These are phyloP conservation scores for Dothideomycetes sp. DNA, from an alignment of 2,329 filamentous ascomycete species.

Conservation along the genomic window DNA sequence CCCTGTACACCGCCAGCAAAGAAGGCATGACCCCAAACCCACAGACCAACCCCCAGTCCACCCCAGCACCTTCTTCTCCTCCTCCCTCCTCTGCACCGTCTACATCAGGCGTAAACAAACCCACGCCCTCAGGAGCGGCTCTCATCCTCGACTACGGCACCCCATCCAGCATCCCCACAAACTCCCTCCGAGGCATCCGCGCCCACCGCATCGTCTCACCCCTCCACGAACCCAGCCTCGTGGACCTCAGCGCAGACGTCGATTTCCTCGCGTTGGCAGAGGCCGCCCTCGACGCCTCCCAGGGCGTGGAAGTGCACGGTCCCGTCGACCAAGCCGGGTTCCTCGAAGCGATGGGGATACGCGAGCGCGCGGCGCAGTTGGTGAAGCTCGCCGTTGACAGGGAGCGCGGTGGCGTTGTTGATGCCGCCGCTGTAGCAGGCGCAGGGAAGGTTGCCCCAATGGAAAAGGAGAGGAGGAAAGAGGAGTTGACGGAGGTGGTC, in stretches of 20 bases:
- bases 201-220: conserved; percentile 67
- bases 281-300: conserved; percentile 61
- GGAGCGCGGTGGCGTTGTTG: conserved; percentile 15
- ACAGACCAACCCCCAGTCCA: conserved; percentile 1
- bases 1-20: conserved; percentile 9
- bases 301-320: conserved; percentile 81
- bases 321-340: conserved; percentile 80
- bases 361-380: conserved; percentile 61
- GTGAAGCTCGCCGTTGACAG: conserved; percentile 33
- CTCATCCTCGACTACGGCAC: conserved; percentile 96
- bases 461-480: conserved; percentile 25
- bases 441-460: no score
- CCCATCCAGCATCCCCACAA: conserved; percentile 63
- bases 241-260: conserved; percentile 86
- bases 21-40: conserved; percentile 9
- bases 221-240: conserved; percentile 66
- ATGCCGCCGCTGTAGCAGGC: not conserved
- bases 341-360: conserved; percentile 69
- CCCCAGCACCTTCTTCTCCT: no score
- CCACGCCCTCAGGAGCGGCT: conserved; percentile 65
- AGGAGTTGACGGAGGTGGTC: conserved; percentile 35
- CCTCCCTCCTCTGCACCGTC: no score
- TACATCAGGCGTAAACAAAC: conserved; percentile 43
- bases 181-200: conserved; percentile 82
- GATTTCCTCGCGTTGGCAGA: conserved; percentile 86